A percentile compares a stretch with the other conserved stretches of the same genome.
Evolutionary conservation across 768 basidiomycete genomes (phyloP).

Genomic region (Pisolithus albus): DNA sequence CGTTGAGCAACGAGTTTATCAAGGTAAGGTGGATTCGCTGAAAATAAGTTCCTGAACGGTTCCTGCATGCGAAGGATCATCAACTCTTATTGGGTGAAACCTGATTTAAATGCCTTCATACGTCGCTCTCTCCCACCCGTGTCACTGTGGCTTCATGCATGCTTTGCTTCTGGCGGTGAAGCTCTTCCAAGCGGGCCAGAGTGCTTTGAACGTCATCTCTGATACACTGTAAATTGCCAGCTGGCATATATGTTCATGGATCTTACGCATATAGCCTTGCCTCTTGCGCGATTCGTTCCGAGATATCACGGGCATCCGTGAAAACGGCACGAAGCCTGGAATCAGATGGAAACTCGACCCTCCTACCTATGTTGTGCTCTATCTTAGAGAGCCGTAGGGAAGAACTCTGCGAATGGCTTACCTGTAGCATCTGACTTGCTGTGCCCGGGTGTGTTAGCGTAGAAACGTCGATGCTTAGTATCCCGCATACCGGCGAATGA

Average conservation of each 20-base stretch:
- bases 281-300: conserved; percentile 14
- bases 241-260: neutral
- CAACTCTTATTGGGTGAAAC: too few relatives aligned
- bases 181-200: conserved; percentile 18
- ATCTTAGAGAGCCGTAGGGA: neutral
- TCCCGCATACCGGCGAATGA: too few relatives aligned
- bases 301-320: conserved; percentile 6
- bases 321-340: conserved; percentile 14
- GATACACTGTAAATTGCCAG: neutral
- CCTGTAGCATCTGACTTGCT: neutral
- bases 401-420: neutral
- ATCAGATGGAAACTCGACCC: conserved; percentile 18
- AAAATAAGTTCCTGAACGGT: conserved; percentile 18
- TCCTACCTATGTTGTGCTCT: neutral
- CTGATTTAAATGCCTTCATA: conserved; percentile 1
- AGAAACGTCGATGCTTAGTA: too few relatives aligned
- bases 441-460: too few relatives aligned
- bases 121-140: conserved; percentile 11
- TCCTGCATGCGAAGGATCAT: conserved; percentile 12
- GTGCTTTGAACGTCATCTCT: conserved; percentile 16
- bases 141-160: conserved; percentile 5
- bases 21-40: conserved; percentile 18
- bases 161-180: conserved; percentile 11
- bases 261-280: conserved; percentile 24
- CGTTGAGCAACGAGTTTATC: conserved; percentile 29